Percentiles rank a stretch among this genome's conserved stretches.
phyloP scores from a whole-genome alignment of 768 basidiomycete species.

The Stropharia rugosoannulata region DNA sequence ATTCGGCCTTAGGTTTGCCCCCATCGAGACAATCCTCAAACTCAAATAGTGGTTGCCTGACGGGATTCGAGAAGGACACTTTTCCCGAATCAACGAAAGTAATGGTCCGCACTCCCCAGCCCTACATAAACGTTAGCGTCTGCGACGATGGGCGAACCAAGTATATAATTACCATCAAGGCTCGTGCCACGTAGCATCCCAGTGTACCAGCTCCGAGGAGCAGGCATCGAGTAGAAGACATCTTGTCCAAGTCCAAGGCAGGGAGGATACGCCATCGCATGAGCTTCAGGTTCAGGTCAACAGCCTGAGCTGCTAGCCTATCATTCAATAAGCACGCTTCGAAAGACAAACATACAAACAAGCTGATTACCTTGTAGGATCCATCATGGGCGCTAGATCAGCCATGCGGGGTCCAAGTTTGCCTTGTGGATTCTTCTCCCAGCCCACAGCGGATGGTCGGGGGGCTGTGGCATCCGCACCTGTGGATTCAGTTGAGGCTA shows the following conservation, averaged over 20 bases:
- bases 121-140: conserved; percentile 43
- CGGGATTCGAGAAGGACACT: conserved; percentile 97
- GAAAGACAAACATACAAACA: not conserved
- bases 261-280: conserved; percentile 99
- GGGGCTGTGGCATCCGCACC: conserved; percentile 6
- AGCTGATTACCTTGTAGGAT: conserved; percentile 66
- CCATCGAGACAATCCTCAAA: conserved; percentile 93
- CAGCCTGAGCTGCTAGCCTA: conserved; percentile 92
- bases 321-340: not conserved
- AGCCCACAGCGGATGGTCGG: conserved; percentile 77
- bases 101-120: conserved; percentile 94
- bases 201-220: conserved; percentile 94
- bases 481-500: conserved; percentile 22
- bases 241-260: conserved; percentile 81
- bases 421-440: conserved; percentile 91
- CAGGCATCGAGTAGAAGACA: conserved; percentile 77
- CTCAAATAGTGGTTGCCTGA: conserved; percentile 94
- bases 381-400: conserved; percentile 96
- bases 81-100: conserved; percentile 89
- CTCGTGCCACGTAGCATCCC: conserved; percentile 93
- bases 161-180: conserved; percentile 69
- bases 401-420: conserved; percentile 87
- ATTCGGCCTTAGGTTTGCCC: conserved; percentile 90
- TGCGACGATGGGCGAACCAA: not conserved
- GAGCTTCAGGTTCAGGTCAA: conserved; percentile 95